Percentiles rank a stretch among this genome's conserved stretches.
phyloP scores from a whole-genome alignment of 2,329 filamentous ascomycete genomes.

The Aspergillus cejpii region DNA sequence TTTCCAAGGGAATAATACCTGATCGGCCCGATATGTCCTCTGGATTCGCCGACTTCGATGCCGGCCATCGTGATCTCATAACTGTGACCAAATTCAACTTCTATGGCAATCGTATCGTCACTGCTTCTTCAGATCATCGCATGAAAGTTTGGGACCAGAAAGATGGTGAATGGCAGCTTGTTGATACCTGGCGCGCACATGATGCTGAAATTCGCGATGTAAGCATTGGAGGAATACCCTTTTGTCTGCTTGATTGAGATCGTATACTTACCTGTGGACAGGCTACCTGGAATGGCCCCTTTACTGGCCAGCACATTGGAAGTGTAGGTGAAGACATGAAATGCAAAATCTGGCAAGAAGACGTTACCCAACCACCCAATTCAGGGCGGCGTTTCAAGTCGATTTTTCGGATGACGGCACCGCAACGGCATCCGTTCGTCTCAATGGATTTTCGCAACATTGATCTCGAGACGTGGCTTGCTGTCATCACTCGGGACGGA shows the following conservation, averaged over 20 bases:
- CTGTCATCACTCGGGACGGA: constrained; percentile 76
- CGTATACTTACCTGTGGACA: constrained; percentile 34
- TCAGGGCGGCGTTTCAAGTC: constrained; percentile 73
- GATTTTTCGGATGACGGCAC: constrained; percentile 55
- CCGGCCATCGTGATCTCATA: constrained; percentile 57
- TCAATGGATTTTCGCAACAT: constrained; percentile 84
- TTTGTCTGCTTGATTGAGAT: too few species aligned
- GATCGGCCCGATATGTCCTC: constrained; percentile 30
- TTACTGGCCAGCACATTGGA: constrained; percentile 78
- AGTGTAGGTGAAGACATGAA: constrained; percentile 84
- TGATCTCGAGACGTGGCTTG: constrained; percentile 75
- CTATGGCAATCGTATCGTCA: constrained; percentile 86
- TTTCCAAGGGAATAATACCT: constrained; percentile 11
- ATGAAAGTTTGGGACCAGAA: constrained; percentile 81
- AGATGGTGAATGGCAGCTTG: constrained; percentile 68
- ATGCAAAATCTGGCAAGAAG: constrained; percentile 89
- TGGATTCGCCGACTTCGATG: constrained; percentile 40
- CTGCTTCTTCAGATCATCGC: constrained; percentile 84
- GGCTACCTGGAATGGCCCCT: constrained; percentile 91
- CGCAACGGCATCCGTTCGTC: constrained; percentile 63
- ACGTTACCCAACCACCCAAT: constrained; percentile 67
- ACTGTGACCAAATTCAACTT: constrained; percentile 84
- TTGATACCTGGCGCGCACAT: constrained; percentile 85
- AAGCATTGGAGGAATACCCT: constrained; percentile 31
- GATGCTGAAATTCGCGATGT: constrained; percentile 86